Conservation (phyloP, 2,329 filamentous ascomycete species). For the Aureobasidium sp. region DNA sequence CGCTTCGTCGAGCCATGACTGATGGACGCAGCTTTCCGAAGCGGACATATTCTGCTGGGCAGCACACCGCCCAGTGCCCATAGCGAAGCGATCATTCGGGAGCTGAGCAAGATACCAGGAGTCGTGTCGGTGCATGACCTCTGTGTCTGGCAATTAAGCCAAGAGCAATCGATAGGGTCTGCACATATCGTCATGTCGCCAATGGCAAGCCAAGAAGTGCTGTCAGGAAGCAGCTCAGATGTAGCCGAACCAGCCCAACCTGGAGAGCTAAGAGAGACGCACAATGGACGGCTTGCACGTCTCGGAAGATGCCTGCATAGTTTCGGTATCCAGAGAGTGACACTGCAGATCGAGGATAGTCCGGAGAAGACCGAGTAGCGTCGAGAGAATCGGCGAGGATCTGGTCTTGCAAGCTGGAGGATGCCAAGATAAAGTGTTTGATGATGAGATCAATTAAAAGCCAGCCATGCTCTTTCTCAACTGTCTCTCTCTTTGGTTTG, state of each 20-base stretch:
- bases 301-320: constrained; percentile 4
- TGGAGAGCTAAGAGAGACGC: neutral
- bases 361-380: neutral
- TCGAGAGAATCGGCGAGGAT: neutral
- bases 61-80: constrained; percentile 56
- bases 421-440: no score
- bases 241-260: neutral
- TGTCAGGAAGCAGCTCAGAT: neutral
- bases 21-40: constrained; percentile 41
- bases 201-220: neutral
- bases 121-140: constrained; percentile 63
- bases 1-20: constrained; percentile 37
- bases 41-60: constrained; percentile 61
- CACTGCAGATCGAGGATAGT: constrained; percentile 9
- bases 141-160: constrained; percentile 67
- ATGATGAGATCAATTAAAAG: neutral
- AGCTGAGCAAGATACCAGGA: constrained; percentile 62
- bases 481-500: constrained; percentile 67
- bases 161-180: constrained; percentile 62
- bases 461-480: constrained; percentile 64
- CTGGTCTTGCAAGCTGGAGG: neutral
- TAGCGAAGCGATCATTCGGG: constrained; percentile 57
- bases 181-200: constrained; percentile 59
- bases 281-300: constrained; percentile 2
- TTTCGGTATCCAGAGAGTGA: constrained; percentile 12